Evolutionary conservation across 768 basidiomycete genomes (phyloP).

Genomic region (Lentinula aciculospora): DNA sequence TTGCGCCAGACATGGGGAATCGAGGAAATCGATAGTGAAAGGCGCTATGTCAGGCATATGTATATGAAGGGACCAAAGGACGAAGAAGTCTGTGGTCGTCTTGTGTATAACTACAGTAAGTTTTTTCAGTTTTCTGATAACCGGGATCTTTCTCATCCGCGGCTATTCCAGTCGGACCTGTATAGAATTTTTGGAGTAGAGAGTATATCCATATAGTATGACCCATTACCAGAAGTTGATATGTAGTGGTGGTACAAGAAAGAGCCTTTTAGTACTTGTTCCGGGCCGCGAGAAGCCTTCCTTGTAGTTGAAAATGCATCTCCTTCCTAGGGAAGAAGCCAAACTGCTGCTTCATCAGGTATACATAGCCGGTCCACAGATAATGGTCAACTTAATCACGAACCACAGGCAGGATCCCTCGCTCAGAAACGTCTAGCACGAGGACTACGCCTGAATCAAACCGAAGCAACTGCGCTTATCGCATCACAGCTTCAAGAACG

Average conservation of each 20-base stretch:
- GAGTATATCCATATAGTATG: too few relatives aligned
- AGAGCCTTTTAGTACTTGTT: too few relatives aligned
- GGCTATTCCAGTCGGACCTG: neutral
- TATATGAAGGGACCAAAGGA: slow-evolving; percentile 56
- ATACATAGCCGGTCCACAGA: slow-evolving; percentile 5
- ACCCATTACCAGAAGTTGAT: too few relatives aligned
- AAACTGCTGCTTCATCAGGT: slow-evolving; percentile 74
- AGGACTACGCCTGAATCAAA: slow-evolving; percentile 81
- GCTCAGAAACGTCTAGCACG: slow-evolving; percentile 94
- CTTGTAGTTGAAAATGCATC: too few relatives aligned
- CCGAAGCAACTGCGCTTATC: slow-evolving; percentile 87
- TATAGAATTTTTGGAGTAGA: neutral
- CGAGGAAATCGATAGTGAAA: slow-evolving; percentile 49
- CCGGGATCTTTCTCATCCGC: too few relatives aligned
- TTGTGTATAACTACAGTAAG: slow-evolving; percentile 70
- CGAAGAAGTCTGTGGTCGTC: slow-evolving; percentile 47
- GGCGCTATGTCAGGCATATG: slow-evolving; percentile 55
- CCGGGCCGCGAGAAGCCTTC: too few relatives aligned
- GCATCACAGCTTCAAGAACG: slow-evolving; percentile 90
- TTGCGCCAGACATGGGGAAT: slow-evolving; percentile 52
- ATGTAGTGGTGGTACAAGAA: too few relatives aligned
- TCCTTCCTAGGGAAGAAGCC: slow-evolving; percentile 70
- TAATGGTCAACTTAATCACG: neutral
- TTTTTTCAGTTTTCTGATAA: too few relatives aligned
- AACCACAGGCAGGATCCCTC: slow-evolving; percentile 67